Conservation (phyloP, 306 rosid genomes). For the Inga leiocalycina region DNA sequence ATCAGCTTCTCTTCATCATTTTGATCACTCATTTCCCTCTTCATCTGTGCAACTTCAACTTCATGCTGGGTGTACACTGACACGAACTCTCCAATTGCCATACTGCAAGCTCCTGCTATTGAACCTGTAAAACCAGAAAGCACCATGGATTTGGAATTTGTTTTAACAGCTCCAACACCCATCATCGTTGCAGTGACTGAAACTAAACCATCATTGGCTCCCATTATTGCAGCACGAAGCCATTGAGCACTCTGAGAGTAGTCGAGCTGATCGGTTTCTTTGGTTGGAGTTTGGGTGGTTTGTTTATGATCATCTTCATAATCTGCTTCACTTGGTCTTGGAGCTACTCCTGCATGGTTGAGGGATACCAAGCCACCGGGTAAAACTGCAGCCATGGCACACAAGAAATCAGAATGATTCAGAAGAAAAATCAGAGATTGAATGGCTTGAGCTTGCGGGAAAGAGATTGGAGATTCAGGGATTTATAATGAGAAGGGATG, state of each 20-base stretch:
- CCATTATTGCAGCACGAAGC: slow-evolving; percentile 45
- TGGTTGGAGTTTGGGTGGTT: neutral
- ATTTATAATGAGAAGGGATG: neutral
- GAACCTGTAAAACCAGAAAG: slow-evolving; percentile 41
- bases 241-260: slow-evolving; percentile 38
- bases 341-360: neutral
- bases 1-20: slow-evolving; percentile 1
- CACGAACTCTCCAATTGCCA: slow-evolving; percentile 50
- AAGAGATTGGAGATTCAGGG: neutral
- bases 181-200: slow-evolving; percentile 36
- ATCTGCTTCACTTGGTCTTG: neutral
- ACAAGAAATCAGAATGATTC: neutral
- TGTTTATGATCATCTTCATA: slow-evolving; percentile 4
- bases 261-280: neutral
- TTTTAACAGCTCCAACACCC: slow-evolving; percentile 39
- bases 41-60: slow-evolving; percentile 32
- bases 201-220: slow-evolving; percentile 40
- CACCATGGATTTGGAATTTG: slow-evolving; percentile 29
- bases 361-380: neutral
- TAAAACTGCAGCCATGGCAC: slow-evolving; percentile 4
- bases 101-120: slow-evolving; percentile 43
- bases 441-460: neutral
- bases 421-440: neutral
- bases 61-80: slow-evolving; percentile 40
- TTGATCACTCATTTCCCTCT: neutral